phyloP scores from a whole-genome alignment of 2,329 filamentous ascomycete species.

The Colletotrichum karsti region DNA sequence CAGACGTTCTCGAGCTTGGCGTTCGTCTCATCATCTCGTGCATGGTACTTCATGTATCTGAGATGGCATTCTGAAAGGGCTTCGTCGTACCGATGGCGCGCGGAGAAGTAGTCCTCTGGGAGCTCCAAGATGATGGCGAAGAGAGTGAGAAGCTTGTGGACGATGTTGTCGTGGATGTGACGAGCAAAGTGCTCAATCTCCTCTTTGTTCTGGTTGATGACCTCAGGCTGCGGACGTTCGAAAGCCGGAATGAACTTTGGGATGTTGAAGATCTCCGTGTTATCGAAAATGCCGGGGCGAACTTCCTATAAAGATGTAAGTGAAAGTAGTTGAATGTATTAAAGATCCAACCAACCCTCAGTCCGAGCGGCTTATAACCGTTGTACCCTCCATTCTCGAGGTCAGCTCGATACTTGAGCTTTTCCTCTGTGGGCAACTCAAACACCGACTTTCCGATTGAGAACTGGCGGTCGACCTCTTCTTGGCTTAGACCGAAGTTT shows the following conservation, averaged over 20 bases:
- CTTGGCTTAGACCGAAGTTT: constrained; percentile 69
- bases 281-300: constrained; percentile 43
- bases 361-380: constrained; percentile 60
- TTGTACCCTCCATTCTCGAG: constrained; percentile 64
- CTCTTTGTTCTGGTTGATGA: constrained; percentile 39
- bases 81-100: constrained; percentile 61
- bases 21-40: constrained; percentile 54
- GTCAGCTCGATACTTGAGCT: constrained; percentile 62
- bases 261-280: constrained; percentile 50
- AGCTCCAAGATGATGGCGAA: constrained; percentile 63
- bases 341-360: constrained; percentile 32
- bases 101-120: constrained; percentile 62
- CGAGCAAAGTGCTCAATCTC: constrained; percentile 45
- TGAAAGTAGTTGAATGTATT: not conserved
- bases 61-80: constrained; percentile 61
- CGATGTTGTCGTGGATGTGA: constrained; percentile 43
- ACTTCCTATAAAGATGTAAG: constrained; percentile 34
- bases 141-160: constrained; percentile 41
- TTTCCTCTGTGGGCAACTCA: constrained; percentile 63
- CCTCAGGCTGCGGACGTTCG: constrained; percentile 39
- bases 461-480: constrained; percentile 68
- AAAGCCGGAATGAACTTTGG: constrained; percentile 47
- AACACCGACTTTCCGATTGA: constrained; percentile 68
- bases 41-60: constrained; percentile 67
- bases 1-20: constrained; percentile 42